A percentile compares a stretch with the other conserved stretches of the same genome.
These are phyloP conservation scores for Aureobasidium sp. DNA, from an alignment of 2,329 filamentous ascomycete species.

Conservation along the genomic window DNA sequence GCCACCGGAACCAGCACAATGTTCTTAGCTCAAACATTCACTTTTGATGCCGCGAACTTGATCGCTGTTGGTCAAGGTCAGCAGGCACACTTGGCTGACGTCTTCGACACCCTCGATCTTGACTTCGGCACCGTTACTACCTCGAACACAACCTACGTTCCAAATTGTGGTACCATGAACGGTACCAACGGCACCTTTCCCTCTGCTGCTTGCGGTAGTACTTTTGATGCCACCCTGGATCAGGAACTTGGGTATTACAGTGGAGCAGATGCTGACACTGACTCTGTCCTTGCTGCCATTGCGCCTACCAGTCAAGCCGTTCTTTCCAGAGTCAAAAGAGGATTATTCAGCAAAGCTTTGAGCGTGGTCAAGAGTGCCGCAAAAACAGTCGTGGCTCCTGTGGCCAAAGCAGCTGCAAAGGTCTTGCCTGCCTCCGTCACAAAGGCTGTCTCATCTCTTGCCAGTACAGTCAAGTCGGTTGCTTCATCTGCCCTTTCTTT, in stretches of 20 bases:
- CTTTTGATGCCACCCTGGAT: constrained; percentile 16
- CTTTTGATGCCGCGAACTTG: constrained; percentile 11
- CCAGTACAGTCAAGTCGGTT: not conserved
- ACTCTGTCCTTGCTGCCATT: constrained; percentile 4
- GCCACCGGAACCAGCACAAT: constrained; percentile 14
- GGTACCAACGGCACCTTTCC: constrained; percentile 12
- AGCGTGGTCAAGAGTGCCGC: not conserved
- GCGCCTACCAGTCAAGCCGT: not conserved
- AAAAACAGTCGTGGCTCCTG: not conserved
- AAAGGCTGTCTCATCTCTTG: constrained; percentile 3
- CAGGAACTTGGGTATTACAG: constrained; percentile 17
- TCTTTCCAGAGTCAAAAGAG: not conserved
- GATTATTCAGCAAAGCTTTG: not conserved
- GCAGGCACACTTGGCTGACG: constrained; percentile 1
- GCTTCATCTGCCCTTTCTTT: constrained; percentile 10
- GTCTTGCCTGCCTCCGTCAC: not conserved
- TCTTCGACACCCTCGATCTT: constrained; percentile 7
- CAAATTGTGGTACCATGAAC: constrained; percentile 2
- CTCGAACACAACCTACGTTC: not conserved
- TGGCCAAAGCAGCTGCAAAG: not conserved
- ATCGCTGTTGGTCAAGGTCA: constrained; percentile 14
- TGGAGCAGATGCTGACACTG: not conserved
- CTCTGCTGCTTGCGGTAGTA: constrained; percentile 12
- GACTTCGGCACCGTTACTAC: constrained; percentile 14
- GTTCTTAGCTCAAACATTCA: constrained; percentile 15